Base-by-base conservation (phyloP, 2,329 filamentous ascomycete species). In the Trichoderma sp. region DNA sequence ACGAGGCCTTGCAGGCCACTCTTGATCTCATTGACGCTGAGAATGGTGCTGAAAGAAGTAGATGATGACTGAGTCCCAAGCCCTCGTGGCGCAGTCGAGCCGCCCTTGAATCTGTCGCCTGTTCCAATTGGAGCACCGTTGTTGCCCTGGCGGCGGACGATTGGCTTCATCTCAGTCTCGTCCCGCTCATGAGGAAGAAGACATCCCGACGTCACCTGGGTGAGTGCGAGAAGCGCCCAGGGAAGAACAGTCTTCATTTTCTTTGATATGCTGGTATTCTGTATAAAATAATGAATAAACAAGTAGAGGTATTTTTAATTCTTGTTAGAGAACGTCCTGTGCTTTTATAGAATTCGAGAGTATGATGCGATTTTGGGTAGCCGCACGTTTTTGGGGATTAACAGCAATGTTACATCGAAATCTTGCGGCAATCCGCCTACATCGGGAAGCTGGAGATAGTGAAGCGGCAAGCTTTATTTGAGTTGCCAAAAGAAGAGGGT, bases 241-340 rank as follows among this genome's bases (percentile, higher is more conserved):
- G 62, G 62, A 47, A 65, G 21, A 57, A 57, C 16, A 2, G 52
- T 65, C 62, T 65, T 65, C 62, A 65, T 65, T 40, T 65, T 65
- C 33, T 21, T 65, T 47, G 3, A 56, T 3, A 2, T 47, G n/a
- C 14, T 8, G n/a, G 27, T 56, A 19, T 7, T 29, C 47, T 43
- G 4, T 27, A 4, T 10, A 16, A 56, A 11, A 24, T 0, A 21
- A 24, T 57, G 62, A 57, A 47, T 5, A 29, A 35, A 2, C n/a
- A 57, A 11, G 10, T n/a, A 5, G 19, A 33, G 11, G 27, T n/a
- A 35, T 14, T 24, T n/a, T 27, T 24, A 19, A 27, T 24, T n/a
- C 13, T 21, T 40, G 16, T 7, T 33, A 16, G 27, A 47, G 53
- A 33, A 14, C 27, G 21, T 16, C 37, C 19, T 13, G 13, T 24